Percentiles rank a stretch among this genome's conserved stretches.
phyloP scores from a whole-genome alignment of 139 green algal species.

The Astrephomene gubernaculifera region DNA sequence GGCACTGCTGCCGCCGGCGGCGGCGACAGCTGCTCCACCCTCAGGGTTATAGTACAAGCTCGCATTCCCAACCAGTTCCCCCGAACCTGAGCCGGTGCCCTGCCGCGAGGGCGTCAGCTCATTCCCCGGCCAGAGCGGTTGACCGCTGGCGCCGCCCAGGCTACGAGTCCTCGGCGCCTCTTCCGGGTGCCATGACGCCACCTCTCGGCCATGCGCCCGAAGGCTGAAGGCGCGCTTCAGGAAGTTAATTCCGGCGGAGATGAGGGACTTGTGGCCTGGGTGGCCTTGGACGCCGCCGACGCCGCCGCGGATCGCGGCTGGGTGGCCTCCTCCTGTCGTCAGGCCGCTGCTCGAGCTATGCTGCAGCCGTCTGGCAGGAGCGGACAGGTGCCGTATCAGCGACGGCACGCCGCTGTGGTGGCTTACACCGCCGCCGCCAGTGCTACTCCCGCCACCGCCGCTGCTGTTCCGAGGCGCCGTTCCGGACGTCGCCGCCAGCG shows the following conservation, averaged over 20 bases:
- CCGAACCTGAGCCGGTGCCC: too few species aligned
- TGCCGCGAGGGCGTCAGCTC: too few species aligned
- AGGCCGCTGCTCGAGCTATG: slow-evolving; percentile 6
- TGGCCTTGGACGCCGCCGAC: background rate
- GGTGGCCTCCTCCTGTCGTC: background rate
- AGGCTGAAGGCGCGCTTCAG: slow-evolving; percentile 23
- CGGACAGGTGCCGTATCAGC: slow-evolving; percentile 19
- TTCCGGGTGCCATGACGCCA: background rate
- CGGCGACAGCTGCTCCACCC: too few species aligned
- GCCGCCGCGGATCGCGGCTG: background rate
- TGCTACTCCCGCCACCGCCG: too few species aligned
- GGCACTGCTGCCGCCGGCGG: background rate
- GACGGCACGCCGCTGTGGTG: background rate
- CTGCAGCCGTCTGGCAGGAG: background rate
- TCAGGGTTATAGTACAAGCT: too few species aligned
- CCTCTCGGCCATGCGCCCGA: background rate
- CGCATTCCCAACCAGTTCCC: too few species aligned
- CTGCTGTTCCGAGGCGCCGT: background rate
- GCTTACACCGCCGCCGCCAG: background rate
- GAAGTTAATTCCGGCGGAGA: background rate
- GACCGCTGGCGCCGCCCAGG: too few species aligned
- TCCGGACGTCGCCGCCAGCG: background rate
- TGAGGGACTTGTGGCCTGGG: background rate
- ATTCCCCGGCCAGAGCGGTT: too few species aligned
- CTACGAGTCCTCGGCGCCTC: background rate